Evolutionary conservation across 345 rosid species (phyloP).

Genomic region (Eucalyptus leucophloia): DNA sequence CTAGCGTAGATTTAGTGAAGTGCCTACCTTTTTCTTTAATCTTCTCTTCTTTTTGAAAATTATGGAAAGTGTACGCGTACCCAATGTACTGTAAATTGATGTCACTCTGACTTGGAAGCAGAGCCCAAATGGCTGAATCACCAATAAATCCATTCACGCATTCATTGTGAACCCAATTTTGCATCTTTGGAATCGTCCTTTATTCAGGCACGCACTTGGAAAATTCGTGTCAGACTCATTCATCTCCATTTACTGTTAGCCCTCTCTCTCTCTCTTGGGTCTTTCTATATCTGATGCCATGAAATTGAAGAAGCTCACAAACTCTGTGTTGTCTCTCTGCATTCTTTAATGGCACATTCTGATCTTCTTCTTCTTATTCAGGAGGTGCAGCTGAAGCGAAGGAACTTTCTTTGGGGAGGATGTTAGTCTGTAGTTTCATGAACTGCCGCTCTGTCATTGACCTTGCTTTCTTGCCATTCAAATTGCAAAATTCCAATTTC

Average conservation of each 20-base stretch:
- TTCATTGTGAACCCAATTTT: constrained; percentile 45
- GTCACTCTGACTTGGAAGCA: background rate
- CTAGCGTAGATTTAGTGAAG: background rate
- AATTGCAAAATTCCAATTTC: background rate
- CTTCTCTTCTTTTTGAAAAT: background rate
- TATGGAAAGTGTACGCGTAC: background rate
- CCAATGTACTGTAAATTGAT: background rate
- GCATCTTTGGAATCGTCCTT: constrained; percentile 4
- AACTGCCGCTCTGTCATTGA: background rate
- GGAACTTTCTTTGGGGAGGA: background rate
- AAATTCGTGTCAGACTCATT: constrained; percentile 11
- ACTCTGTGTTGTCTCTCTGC: background rate
- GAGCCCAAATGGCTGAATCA: constrained; percentile 6
- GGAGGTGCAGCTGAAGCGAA: background rate
- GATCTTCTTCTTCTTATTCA: background rate
- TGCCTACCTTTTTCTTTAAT: background rate
- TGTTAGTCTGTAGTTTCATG: background rate
- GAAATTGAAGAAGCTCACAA: background rate
- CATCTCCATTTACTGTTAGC: background rate
- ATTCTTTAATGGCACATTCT: background rate
- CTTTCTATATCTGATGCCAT: background rate
- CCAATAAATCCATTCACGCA: constrained; percentile 4
- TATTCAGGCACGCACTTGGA: background rate
- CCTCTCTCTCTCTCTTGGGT: background rate
- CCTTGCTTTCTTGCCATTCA: background rate